Percentiles rank a stretch among this genome's conserved stretches.
Evolutionary conservation across 208 protist genomes (phyloP).

Genomic region (Crithidia fasciculata): DNA sequence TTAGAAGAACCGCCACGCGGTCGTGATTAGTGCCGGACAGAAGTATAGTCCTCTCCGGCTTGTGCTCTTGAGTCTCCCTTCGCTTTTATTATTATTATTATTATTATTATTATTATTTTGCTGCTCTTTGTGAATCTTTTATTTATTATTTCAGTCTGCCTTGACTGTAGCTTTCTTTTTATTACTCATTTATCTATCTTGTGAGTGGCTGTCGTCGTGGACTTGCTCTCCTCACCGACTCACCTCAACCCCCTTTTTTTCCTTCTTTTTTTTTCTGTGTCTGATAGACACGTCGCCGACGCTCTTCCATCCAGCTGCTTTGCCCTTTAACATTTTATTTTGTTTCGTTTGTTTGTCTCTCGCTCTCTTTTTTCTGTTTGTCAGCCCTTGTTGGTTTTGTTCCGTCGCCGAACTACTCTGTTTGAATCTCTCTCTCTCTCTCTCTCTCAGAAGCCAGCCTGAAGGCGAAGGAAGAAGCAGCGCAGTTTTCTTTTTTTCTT

Average conservation of each 20-base stretch:
- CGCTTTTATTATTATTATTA: not conserved
- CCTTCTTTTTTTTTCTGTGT: not conserved
- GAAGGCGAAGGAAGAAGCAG: too few species aligned
- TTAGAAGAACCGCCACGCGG: too few species aligned
- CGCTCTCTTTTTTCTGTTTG: conserved; percentile 22
- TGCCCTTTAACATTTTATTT: not conserved
- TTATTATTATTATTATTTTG: conserved; percentile 3
- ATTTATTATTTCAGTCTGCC: not conserved
- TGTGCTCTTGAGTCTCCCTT: too few species aligned
- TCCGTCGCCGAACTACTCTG: not conserved
- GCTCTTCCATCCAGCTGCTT: not conserved
- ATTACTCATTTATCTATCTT: not conserved
- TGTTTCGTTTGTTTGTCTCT: conserved; percentile 13
- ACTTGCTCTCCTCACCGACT: too few species aligned
- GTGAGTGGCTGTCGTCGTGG: too few species aligned
- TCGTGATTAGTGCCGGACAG: too few species aligned
- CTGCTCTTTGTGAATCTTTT: conserved; percentile 2
- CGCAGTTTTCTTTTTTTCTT: not conserved
- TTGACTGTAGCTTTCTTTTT: not conserved
- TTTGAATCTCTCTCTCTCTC: conserved; percentile 9
- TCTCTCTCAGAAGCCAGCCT: not conserved
- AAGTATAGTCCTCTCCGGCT: too few species aligned
- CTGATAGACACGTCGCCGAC: not conserved
- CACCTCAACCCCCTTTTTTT: not conserved
- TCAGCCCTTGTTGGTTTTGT: conserved; percentile 18